These are phyloP conservation scores for Prunus padus DNA, from an alignment of 306 rosid species.

Conservation along the genomic window DNA sequence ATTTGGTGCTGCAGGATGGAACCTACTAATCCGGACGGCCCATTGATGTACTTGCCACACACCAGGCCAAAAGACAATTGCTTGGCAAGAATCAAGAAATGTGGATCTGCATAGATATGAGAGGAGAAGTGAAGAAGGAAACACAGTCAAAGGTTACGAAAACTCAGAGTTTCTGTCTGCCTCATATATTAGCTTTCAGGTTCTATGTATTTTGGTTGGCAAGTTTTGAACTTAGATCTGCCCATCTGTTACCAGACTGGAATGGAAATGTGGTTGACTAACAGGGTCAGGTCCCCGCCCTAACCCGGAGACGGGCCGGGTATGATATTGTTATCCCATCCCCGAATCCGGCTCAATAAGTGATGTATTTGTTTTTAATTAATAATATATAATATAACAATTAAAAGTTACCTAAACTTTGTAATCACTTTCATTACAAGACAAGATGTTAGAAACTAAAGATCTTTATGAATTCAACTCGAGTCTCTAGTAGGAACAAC, in stretches of 20 bases:
- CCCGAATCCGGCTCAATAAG: no score
- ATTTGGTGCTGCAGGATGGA: constrained; percentile 50
- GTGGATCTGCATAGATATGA: neutral
- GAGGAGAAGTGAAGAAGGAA: neutral
- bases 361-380: no score
- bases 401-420: neutral
- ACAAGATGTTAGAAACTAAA: neutral
- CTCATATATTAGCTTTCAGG: neutral
- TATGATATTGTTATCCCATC: no score
- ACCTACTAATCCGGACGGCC: constrained; percentile 46
- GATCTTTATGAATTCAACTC: neutral
- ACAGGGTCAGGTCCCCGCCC: no score
- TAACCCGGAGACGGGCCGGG: no score
- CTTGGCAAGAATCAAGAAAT: constrained; percentile 56
- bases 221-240: neutral
- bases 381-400: no score
- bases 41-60: constrained; percentile 66
- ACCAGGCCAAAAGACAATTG: constrained; percentile 76
- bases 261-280: no score
- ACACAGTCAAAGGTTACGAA: neutral
- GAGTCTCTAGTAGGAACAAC: neutral
- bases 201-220: neutral
- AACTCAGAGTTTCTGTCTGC: neutral
- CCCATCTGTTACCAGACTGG: neutral
- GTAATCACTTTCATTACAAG: neutral